phyloP scores from a whole-genome alignment of 495 filamentous ascomycete species.

The Aspergillus diversus region DNA sequence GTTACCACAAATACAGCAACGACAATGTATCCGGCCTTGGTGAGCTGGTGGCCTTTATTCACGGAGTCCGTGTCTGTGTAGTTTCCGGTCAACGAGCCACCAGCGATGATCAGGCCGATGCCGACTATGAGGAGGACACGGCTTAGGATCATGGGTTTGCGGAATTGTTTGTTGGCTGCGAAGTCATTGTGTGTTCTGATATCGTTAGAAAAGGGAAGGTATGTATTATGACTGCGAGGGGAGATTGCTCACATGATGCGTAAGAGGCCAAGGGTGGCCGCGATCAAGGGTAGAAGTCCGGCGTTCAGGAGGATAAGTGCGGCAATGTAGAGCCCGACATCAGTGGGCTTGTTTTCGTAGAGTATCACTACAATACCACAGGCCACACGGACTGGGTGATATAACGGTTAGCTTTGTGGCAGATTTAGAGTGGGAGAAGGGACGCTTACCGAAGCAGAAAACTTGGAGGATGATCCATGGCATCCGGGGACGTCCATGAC shows the following conservation, averaged over 20 bases:
- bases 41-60: conserved; percentile 25
- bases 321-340: conserved; percentile 25
- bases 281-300: conserved; percentile 33
- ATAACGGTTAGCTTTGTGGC: not conserved
- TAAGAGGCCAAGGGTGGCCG: conserved; percentile 31
- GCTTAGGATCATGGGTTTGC: conserved; percentile 18
- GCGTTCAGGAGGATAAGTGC: conserved; percentile 31
- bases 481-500: conserved; percentile 28
- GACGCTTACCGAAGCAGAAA: conserved; percentile 15
- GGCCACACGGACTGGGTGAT: conserved; percentile 25
- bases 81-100: conserved; percentile 30
- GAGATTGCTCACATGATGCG: conserved; percentile 31
- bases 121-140: conserved; percentile 32
- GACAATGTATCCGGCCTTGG: conserved; percentile 34
- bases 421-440: not conserved
- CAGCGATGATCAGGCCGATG: conserved; percentile 29
- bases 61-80: conserved; percentile 15
- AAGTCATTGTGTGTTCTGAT: conserved; percentile 18
- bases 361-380: conserved; percentile 29
- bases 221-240: not conserved
- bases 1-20: conserved; percentile 29
- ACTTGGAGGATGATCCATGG: conserved; percentile 26
- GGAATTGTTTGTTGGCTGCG: conserved; percentile 16
- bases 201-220: not conserved
- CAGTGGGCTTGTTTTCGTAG: conserved; percentile 23